Conservation (phyloP, 2,329 filamentous ascomycete species). For the Paracoccidioides brasiliensis region DNA sequence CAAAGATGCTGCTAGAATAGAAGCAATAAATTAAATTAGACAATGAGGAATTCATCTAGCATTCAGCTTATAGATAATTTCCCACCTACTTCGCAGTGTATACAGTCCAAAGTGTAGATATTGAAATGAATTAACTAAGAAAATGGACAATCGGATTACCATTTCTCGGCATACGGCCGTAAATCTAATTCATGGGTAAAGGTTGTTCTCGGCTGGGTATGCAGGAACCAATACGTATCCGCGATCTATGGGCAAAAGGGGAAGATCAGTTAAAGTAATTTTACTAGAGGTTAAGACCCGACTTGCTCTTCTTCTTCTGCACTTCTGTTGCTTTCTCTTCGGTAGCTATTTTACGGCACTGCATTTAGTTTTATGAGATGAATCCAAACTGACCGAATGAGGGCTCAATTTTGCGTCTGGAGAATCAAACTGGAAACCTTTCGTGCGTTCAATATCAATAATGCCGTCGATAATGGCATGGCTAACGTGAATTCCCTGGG, state of each 20-base stretch:
- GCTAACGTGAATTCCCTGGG: slow-evolving; percentile 68
- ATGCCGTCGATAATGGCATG: slow-evolving; percentile 74
- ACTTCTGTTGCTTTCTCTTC: not conserved
- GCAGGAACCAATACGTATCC: slow-evolving; percentile 72
- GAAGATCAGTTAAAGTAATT: not conserved
- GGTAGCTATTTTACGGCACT: not conserved
- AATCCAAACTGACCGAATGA: slow-evolving; percentile 49
- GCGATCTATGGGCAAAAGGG: slow-evolving; percentile 49
- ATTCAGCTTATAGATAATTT: not conserved
- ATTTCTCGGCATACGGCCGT: slow-evolving; percentile 72
- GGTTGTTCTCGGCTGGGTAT: slow-evolving; percentile 63
- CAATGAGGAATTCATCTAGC: no score
- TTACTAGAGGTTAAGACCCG: not conserved
- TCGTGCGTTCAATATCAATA: slow-evolving; percentile 66
- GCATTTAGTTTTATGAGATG: not conserved
- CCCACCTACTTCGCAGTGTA: not conserved
- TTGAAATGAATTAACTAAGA: no score
- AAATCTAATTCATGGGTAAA: slow-evolving; percentile 77
- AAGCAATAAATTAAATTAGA: no score
- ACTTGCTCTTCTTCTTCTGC: not conserved
- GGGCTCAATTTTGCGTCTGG: slow-evolving; percentile 58
- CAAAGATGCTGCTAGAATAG: no score
- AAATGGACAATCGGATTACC: slow-evolving; percentile 33
- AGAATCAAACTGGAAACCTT: slow-evolving; percentile 43
- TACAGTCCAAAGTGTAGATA: no score